Evolutionary conservation across 2,329 filamentous ascomycete species (phyloP).

Genomic region (Xylaria sp.): DNA sequence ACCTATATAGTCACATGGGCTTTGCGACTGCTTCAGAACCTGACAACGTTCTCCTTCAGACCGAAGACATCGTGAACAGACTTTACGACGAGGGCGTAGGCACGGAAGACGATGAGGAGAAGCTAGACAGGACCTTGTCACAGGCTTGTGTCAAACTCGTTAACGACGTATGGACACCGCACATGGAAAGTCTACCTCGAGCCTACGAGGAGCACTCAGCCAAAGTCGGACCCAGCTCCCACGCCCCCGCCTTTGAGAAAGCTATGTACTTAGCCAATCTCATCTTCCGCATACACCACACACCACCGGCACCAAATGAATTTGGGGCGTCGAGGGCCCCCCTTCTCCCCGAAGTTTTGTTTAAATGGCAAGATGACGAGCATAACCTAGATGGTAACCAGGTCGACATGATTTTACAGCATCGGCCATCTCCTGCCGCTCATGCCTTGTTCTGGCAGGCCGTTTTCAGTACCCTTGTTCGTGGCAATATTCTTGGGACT

Average conservation of each 20-base stretch:
- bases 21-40: conserved; percentile 74
- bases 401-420: conserved; percentile 69
- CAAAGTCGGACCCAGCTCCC: conserved; percentile 73
- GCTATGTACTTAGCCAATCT: conserved; percentile 83
- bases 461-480: conserved; percentile 77
- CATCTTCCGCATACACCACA: conserved; percentile 82
- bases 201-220: conserved; percentile 65
- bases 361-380: conserved; percentile 83
- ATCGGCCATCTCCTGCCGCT: conserved; percentile 78
- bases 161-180: conserved; percentile 64
- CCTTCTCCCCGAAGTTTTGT: conserved; percentile 79
- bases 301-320: conserved; percentile 56
- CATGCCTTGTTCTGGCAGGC: conserved; percentile 87
- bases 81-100: conserved; percentile 73
- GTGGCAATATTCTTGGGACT: conserved; percentile 76
- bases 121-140: conserved; percentile 67
- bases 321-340: conserved; percentile 55
- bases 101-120: conserved; percentile 64
- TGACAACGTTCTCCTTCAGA: conserved; percentile 77
- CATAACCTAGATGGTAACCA: conserved; percentile 79
- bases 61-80: conserved; percentile 75
- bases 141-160: conserved; percentile 63
- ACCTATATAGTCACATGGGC: conserved; percentile 69
- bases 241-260: conserved; percentile 74
- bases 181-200: conserved; percentile 60